A percentile compares a stretch with the other conserved stretches of the same genome.
phyloP scores from a whole-genome alignment of 768 basidiomycete species.

The Leucogyrophana mollusca region DNA sequence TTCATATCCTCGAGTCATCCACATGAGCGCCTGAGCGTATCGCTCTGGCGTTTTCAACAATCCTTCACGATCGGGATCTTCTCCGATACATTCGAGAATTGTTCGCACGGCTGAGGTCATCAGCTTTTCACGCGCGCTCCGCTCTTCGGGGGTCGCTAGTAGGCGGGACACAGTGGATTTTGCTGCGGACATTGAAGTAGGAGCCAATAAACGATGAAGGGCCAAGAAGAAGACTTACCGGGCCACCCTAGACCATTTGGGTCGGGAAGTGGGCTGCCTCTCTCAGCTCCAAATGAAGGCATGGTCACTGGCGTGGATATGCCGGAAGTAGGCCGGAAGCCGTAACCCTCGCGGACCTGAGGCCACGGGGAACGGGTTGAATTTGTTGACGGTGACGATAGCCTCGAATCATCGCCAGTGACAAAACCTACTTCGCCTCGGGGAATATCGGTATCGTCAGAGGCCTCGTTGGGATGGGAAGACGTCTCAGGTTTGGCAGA shows the following conservation, averaged over 20 bases:
- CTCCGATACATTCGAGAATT: slow-evolving; percentile 95
- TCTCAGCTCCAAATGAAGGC: slow-evolving; percentile 22
- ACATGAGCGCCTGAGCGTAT: slow-evolving; percentile 95
- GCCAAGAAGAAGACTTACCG: slow-evolving; percentile 44
- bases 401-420: slow-evolving; percentile 1
- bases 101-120: slow-evolving; percentile 85
- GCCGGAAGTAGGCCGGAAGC: slow-evolving; percentile 73
- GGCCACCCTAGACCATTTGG: slow-evolving; percentile 91
- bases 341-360: slow-evolving; percentile 72
- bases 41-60: slow-evolving; percentile 89
- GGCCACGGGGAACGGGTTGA: slow-evolving; percentile 24
- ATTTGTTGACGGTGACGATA: slow-evolving; percentile 13
- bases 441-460: slow-evolving; percentile 6
- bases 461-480: slow-evolving; percentile 1
- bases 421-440: slow-evolving; percentile 5
- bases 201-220: slow-evolving; percentile 3
- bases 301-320: slow-evolving; percentile 55
- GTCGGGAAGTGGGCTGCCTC: slow-evolving; percentile 39
- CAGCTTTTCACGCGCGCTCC: slow-evolving; percentile 66
- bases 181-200: slow-evolving; percentile 45
- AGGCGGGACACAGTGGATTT: slow-evolving; percentile 88
- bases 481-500: slow-evolving; percentile 4
- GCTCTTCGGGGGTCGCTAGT: slow-evolving; percentile 75
- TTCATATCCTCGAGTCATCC: slow-evolving; percentile 99
- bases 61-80: slow-evolving; percentile 96